Percentiles rank a stretch among this genome's conserved stretches.
These are phyloP conservation scores for Debaryomyces nepalensis DNA, from an alignment of 1,139 yeast species.

Conservation along the genomic window DNA sequence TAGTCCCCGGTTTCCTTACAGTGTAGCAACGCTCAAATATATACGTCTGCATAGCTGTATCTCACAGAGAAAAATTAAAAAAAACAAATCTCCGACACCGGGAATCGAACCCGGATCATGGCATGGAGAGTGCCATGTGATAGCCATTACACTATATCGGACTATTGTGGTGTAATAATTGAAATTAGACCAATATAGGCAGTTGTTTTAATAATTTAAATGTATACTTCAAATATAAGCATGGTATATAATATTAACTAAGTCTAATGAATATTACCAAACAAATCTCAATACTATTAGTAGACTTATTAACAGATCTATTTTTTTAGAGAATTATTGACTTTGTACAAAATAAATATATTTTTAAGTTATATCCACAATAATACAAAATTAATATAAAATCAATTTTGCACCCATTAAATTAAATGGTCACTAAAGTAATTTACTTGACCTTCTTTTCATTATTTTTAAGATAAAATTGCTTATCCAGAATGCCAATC, in stretches of 20 bases:
- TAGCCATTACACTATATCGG: slow-evolving; percentile 38
- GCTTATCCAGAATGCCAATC: slow-evolving; percentile 50
- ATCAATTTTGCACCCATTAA: slow-evolving; percentile 10
- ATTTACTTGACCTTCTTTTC: background rate
- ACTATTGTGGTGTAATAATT: slow-evolving; percentile 41
- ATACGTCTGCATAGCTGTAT: no score
- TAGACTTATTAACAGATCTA: no score
- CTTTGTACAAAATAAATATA: slow-evolving; percentile 1
- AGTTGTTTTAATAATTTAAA: background rate
- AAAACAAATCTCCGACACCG: slow-evolving; percentile 44
- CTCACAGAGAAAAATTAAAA: no score
- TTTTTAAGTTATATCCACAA: slow-evolving; percentile 6
- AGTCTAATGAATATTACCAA: background rate
- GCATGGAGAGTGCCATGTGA: slow-evolving; percentile 35
- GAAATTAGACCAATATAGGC: no score
- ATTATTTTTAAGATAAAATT: background rate
- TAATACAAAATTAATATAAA: slow-evolving; percentile 3
- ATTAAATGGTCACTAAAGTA: background rate
- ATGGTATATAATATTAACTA: background rate
- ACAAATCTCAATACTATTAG: no score
- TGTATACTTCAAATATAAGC: background rate
- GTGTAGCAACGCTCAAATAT: no score
- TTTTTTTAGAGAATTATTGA: no score
- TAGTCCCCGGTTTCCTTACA: no score
- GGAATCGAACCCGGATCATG: slow-evolving; percentile 56